These are phyloP conservation scores for Pyrus pyrifolia DNA, from an alignment of 306 rosid species.

Conservation along the genomic window DNA sequence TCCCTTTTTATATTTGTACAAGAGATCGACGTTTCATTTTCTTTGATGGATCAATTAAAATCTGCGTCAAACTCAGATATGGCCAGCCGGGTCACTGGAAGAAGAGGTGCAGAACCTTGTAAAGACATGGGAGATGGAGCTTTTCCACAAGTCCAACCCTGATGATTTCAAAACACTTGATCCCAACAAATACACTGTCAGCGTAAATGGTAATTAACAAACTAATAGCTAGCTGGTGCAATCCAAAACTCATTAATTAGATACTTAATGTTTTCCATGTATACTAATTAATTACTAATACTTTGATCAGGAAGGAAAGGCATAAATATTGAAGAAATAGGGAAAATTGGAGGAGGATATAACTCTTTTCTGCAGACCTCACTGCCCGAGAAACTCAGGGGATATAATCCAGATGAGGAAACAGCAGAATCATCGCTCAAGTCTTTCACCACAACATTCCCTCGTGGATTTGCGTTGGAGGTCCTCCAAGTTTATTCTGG, in stretches of 20 bases:
- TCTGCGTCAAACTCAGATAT: conserved; percentile 24
- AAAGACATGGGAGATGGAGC: conserved; percentile 62
- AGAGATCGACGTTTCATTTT: background rate
- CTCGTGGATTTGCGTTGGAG: conserved; percentile 64
- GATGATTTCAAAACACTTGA: conserved; percentile 37
- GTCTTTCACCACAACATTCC: conserved; percentile 46
- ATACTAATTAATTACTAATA: no score
- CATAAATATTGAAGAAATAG: conserved; percentile 28
- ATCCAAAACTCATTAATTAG: background rate
- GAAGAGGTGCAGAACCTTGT: conserved; percentile 49
- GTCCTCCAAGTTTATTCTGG: conserved; percentile 44
- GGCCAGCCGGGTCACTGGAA: conserved; percentile 61
- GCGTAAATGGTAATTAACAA: conserved; percentile 41
- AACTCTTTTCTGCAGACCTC: conserved; percentile 49
- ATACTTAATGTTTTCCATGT: background rate
- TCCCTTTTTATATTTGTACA: no score
- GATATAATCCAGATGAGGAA: conserved; percentile 41
- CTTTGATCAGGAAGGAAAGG: conserved; percentile 32
- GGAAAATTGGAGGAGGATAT: conserved; percentile 63
- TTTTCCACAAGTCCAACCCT: conserved; percentile 29
- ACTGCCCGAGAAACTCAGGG: conserved; percentile 36
- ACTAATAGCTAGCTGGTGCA: background rate
- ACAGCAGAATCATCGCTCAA: conserved; percentile 40
- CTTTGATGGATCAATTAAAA: background rate
- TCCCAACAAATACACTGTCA: conserved; percentile 36